A percentile compares a stretch with the other conserved stretches of the same genome.
These are phyloP conservation scores for Blastocystis sp. DNA, from an alignment of 352 stramenopile genomes.

Conservation along the genomic window DNA sequence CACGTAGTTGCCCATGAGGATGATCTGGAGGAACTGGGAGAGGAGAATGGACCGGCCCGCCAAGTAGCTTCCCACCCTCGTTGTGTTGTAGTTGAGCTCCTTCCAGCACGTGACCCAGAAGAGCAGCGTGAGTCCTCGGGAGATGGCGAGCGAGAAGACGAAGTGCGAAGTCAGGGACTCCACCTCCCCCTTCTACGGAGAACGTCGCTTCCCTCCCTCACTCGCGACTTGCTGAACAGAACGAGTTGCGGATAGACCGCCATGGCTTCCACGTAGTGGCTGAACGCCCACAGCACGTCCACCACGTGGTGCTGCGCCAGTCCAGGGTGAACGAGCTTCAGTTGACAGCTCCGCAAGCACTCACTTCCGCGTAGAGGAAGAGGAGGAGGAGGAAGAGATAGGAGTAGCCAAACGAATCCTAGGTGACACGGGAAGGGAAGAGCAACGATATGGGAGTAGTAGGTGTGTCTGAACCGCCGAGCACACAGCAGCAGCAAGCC, in stretches of 20 bases:
- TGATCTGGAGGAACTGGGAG: conserved; percentile 39
- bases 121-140: conserved; percentile 9
- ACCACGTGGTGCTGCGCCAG: not conserved
- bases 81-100: conserved; percentile 20
- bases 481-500: not conserved
- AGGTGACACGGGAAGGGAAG: not conserved
- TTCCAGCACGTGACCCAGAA: conserved; percentile 40
- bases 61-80: not conserved
- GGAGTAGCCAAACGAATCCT: conserved; percentile 22
- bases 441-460: conserved; percentile 1
- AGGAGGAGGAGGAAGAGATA: not conserved
- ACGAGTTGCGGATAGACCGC: conserved; percentile 20
- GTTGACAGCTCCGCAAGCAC: not conserved
- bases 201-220: not conserved
- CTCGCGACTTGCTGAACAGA: conserved; percentile 23
- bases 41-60: conserved; percentile 30
- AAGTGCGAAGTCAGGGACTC: conserved; percentile 29
- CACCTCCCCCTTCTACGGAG: conserved; percentile 12
- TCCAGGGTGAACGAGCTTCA: conserved; percentile 13
- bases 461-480: not conserved
- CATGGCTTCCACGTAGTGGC: conserved; percentile 28
- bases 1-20: conserved; percentile 27
- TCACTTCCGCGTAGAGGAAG: not conserved
- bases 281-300: conserved; percentile 13
- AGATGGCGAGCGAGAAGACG: conserved; percentile 22